phyloP scores from a whole-genome alignment of 2,329 filamentous ascomycete species.

The Xylaria multiplex region DNA sequence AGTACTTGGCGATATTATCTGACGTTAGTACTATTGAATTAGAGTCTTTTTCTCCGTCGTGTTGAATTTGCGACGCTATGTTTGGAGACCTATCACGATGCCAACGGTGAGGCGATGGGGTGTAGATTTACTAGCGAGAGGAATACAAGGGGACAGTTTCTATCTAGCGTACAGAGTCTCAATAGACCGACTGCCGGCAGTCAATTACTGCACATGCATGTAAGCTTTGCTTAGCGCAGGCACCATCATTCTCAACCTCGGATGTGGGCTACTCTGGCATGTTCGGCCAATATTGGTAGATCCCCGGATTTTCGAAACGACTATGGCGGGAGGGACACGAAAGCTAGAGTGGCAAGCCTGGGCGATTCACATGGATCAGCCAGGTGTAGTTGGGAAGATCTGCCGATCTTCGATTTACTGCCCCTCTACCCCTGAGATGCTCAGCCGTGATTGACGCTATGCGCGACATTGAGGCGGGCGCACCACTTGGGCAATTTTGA shows the following conservation, averaged over 20 bases:
- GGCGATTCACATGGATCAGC: conserved; percentile 4
- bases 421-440: conserved; percentile 18
- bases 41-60: neutral
- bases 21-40: neutral
- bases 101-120: neutral
- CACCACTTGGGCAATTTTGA: neutral
- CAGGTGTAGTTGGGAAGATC: conserved; percentile 21
- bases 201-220: conserved; percentile 3
- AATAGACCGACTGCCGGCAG: conserved; percentile 5
- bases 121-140: neutral
- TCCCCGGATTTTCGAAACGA: conserved; percentile 38
- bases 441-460: neutral
- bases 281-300: conserved; percentile 19
- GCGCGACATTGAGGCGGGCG: conserved; percentile 9
- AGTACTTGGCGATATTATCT: neutral
- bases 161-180: neutral
- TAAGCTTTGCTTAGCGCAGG: neutral
- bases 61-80: neutral
- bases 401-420: conserved; percentile 24
- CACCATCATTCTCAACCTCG: neutral
- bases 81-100: neutral
- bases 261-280: neutral
- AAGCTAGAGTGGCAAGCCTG: conserved; percentile 2
- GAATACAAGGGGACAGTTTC: neutral
- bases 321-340: conserved; percentile 13